Conservation (phyloP, 345 rosid genomes). For the Gossypium arboreum region DNA sequence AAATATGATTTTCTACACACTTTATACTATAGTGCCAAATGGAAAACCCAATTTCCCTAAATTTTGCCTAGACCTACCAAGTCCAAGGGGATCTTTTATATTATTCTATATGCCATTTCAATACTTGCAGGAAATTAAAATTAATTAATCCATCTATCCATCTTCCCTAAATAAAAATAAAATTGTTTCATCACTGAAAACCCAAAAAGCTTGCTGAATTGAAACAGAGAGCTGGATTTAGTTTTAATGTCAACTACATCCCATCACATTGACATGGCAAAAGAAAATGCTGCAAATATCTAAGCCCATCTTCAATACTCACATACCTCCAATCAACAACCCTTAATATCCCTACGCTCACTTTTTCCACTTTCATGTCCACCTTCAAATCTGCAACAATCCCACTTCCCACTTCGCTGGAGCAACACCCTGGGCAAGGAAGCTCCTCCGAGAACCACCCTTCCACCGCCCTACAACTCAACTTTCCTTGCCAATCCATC, state of each 20-base stretch:
- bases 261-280: slow-evolving; percentile 10
- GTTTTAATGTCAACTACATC: not conserved
- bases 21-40: too few species aligned
- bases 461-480: slow-evolving; percentile 13
- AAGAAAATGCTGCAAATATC: slow-evolving; percentile 52
- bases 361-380: slow-evolving; percentile 24
- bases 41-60: too few species aligned
- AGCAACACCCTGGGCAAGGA: slow-evolving; percentile 38
- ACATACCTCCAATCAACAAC: slow-evolving; percentile 42
- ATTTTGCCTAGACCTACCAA: too few species aligned
- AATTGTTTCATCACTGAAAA: too few species aligned
- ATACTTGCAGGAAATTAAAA: too few species aligned
- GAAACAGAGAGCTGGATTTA: too few species aligned
- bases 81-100: too few species aligned
- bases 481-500: slow-evolving; percentile 37
- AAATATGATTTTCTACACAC: too few species aligned
- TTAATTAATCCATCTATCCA: too few species aligned
- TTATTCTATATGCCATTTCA: too few species aligned
- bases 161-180: too few species aligned
- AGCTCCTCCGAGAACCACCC: slow-evolving; percentile 53
- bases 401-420: slow-evolving; percentile 26
- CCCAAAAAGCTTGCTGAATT: too few species aligned
- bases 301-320: slow-evolving; percentile 39
- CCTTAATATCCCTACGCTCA: slow-evolving; percentile 40
- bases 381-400: slow-evolving; percentile 43